phyloP scores from a whole-genome alignment of 1,139 yeast species.

The Lizanozyma gosingica region DNA sequence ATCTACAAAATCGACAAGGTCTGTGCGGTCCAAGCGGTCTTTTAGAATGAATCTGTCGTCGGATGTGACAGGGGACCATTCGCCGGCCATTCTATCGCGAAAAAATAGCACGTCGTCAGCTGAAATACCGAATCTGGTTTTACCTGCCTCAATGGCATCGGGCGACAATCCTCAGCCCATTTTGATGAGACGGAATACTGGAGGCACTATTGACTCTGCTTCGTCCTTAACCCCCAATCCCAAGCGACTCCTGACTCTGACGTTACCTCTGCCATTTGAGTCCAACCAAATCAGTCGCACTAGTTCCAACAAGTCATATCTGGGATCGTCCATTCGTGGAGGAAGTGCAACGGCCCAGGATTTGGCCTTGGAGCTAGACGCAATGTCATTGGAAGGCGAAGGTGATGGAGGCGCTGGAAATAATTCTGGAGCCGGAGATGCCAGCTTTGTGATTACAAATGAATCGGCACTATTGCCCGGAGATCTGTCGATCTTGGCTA shows the following conservation, averaged over 20 bases:
- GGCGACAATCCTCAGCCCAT: constrained; percentile 66
- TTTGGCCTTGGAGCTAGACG: not conserved
- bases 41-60: constrained; percentile 17
- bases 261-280: not conserved
- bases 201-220: constrained; percentile 11
- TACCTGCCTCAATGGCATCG: constrained; percentile 65
- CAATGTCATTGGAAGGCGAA: not conserved
- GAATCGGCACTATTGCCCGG: not conserved
- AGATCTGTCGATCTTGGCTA: not conserved
- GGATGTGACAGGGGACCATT: constrained; percentile 10
- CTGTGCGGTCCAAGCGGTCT: constrained; percentile 37
- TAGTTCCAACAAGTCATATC: not conserved
- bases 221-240: constrained; percentile 6
- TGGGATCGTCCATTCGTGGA: not conserved
- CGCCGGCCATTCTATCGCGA: constrained; percentile 30
- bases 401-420: not conserved
- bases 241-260: constrained; percentile 1
- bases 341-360: not conserved
- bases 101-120: constrained; percentile 24
- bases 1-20: constrained; percentile 42
- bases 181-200: constrained; percentile 35
- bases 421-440: not conserved
- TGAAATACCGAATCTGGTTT: constrained; percentile 12
- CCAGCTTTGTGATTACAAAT: not conserved
- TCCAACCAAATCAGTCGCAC: not conserved